phyloP scores from a whole-genome alignment of 768 basidiomycete genomes.

The Lactarius quietus region DNA sequence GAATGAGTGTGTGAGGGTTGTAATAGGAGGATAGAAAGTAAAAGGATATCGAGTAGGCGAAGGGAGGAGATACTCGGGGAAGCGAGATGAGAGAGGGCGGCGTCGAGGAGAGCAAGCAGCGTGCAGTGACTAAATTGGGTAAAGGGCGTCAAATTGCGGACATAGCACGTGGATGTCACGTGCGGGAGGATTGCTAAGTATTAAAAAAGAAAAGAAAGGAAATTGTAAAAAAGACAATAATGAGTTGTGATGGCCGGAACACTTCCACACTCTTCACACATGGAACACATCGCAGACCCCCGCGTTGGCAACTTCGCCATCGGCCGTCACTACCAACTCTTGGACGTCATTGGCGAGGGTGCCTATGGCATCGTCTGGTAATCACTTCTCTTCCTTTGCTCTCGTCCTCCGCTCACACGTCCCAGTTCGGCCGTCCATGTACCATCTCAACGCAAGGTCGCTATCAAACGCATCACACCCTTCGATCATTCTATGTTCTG shows the following conservation, averaged over 20 bases:
- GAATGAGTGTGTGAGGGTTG: neutral
- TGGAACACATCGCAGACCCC: constrained; percentile 31
- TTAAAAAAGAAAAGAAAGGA: neutral
- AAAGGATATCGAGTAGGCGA: constrained; percentile 14
- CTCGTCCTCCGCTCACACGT: neutral
- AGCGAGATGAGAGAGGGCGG: constrained; percentile 14
- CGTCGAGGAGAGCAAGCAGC: constrained; percentile 23
- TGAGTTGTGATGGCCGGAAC: neutral
- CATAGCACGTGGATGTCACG: constrained; percentile 11
- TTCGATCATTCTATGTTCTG: constrained; percentile 97
- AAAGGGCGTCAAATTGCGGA: constrained; percentile 10
- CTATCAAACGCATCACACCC: constrained; percentile 94
- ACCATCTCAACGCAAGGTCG: constrained; percentile 86
- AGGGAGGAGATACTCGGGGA: constrained; percentile 3
- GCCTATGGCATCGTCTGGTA: constrained; percentile 92
- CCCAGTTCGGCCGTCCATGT: constrained; percentile 74
- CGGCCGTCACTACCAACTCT: constrained; percentile 77
- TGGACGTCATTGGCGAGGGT: constrained; percentile 86
- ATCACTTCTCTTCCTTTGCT: constrained; percentile 3
- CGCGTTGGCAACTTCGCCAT: constrained; percentile 32
- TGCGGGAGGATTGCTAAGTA: neutral
- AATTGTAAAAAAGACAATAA: neutral
- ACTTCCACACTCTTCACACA: constrained; percentile 15
- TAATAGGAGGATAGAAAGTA: neutral
- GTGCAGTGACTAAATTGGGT: constrained; percentile 13